Base-by-base conservation (phyloP, 192 early-diverging fungal genomes). In the Backusella westeae region DNA sequence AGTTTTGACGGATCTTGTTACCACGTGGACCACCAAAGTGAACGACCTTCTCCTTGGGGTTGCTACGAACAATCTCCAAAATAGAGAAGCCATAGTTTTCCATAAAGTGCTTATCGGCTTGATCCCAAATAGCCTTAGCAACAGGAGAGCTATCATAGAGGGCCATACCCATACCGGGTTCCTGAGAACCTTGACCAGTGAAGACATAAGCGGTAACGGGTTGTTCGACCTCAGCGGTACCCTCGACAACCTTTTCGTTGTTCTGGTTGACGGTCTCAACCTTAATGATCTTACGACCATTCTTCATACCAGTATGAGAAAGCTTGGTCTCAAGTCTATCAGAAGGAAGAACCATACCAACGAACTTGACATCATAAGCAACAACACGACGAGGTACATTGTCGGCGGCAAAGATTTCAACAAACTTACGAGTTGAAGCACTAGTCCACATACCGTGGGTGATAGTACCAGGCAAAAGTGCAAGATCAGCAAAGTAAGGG, bases 371-470 rank as follows among this genome's bases (percentile, higher is more conserved):
- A 56, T 89, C 78, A 84, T 97, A 98, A 34, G 88, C 90, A 53
- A 89, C 89, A 71, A 98, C 95, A 68, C 95, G 93, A 83, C 93
- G 90, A 34, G 96, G 95, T 70, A 91, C 87, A 86, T 97, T 96
- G 81, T 96, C 93, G 52, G 96, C 96, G 75, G 96, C 96, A 79
- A 94, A 95, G 69, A 95, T 92, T 82, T 98, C 96, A 65, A 98
- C 95, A 85, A 96, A 96, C 90, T 95, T 95, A 79, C 96, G 92
- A 66, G 96, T 95, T 19, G 95, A 91, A 6, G 96, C 96, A 76
- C 89, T 91, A 66, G 96, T 98, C 96, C 96, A 98, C 96, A 98
- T 98, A 69, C 96, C 96, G 85, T 98, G 96, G 36, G 96, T 96
- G 76, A 98, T 98, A 36, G 96, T 96, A 69, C 94, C 95, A 34